phyloP scores from a whole-genome alignment of 805 yeast genomes.

The Tetrapisispora pingtungensis region DNA sequence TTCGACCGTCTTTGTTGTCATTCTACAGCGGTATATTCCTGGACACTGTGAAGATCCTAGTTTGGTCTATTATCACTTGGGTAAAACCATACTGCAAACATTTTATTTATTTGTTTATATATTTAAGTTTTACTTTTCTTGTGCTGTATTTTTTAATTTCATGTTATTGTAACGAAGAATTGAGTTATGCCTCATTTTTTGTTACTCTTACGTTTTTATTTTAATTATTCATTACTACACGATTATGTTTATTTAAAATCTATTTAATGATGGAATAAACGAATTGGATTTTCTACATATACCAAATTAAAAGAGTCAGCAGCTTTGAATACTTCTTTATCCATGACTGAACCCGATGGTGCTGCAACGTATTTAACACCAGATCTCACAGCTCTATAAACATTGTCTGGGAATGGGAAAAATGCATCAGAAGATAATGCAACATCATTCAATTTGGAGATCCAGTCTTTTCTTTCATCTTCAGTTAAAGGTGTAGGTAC shows the following conservation, averaged over 20 bases:
- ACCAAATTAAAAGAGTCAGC: slow-evolving; percentile 87
- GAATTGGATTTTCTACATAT: slow-evolving; percentile 93
- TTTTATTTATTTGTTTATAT: slow-evolving; percentile 18
- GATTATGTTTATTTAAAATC: neutral
- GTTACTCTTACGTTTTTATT: too few species aligned
- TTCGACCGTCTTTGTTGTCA: slow-evolving; percentile 50
- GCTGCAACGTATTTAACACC: slow-evolving; percentile 97
- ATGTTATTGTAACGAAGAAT: too few species aligned
- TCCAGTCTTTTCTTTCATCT: slow-evolving; percentile 84
- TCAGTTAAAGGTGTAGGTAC: slow-evolving; percentile 76
- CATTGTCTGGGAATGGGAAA: slow-evolving; percentile 99
- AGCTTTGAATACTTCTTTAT: slow-evolving; percentile 88
- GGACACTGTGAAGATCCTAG: slow-evolving; percentile 89
- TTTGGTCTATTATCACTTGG: slow-evolving; percentile 91
- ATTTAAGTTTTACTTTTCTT: neutral
- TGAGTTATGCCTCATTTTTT: neutral
- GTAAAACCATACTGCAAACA: slow-evolving; percentile 99
- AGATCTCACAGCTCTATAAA: slow-evolving; percentile 91
- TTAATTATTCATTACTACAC: neutral
- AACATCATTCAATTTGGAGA: slow-evolving; percentile 66
- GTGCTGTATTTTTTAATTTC: too few species aligned
- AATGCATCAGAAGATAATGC: slow-evolving; percentile 95
- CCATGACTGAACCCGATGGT: slow-evolving; percentile 96
- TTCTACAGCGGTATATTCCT: slow-evolving; percentile 96
- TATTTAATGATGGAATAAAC: slow-evolving; percentile 86